A percentile compares a stretch with the other conserved stretches of the same genome.
phyloP scores from a whole-genome alignment of 345 rosid species.

The Ceriops decandra region DNA sequence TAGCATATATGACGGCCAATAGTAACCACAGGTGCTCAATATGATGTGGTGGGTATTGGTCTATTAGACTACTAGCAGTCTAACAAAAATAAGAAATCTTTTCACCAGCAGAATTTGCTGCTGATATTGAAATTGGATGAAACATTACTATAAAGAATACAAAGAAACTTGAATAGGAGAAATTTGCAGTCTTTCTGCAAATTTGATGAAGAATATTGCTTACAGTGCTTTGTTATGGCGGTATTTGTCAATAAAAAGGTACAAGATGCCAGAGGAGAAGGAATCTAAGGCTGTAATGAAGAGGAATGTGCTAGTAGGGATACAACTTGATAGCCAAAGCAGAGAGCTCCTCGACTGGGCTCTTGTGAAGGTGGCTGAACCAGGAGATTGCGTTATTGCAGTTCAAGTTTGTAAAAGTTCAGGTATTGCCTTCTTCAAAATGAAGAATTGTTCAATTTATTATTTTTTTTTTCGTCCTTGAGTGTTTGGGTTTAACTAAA shows the following conservation, averaged over 20 bases:
- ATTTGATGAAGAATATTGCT: conserved; percentile 11
- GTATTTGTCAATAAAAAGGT: conserved; percentile 2
- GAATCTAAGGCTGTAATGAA: conserved; percentile 30
- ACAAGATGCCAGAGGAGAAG: conserved; percentile 38
- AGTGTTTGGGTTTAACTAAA: background rate
- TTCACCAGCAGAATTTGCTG: no score
- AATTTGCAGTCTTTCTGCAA: conserved; percentile 21
- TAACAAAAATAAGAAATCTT: no score
- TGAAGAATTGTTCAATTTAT: background rate
- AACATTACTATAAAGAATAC: conserved; percentile 8
- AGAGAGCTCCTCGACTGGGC: conserved; percentile 77
- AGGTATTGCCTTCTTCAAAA: conserved; percentile 24
- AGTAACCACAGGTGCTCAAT: background rate
- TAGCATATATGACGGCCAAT: conserved; percentile 8
- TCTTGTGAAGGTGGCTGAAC: conserved; percentile 72
- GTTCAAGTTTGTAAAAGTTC: conserved; percentile 63
- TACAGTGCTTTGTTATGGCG: conserved; percentile 18
- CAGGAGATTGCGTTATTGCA: conserved; percentile 77
- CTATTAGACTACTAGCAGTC: no score
- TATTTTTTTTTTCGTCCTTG: background rate
- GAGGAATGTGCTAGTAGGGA: conserved; percentile 68
- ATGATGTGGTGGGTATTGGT: background rate
- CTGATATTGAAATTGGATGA: conserved; percentile 25
- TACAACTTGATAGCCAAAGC: conserved; percentile 52
- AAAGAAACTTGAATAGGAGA: conserved; percentile 9